A percentile compares a stretch with the other conserved stretches of the same genome.
These are phyloP conservation scores for Cnidoscolus chayamansa DNA, from an alignment of 441 rosid genomes.

Conservation along the genomic window DNA sequence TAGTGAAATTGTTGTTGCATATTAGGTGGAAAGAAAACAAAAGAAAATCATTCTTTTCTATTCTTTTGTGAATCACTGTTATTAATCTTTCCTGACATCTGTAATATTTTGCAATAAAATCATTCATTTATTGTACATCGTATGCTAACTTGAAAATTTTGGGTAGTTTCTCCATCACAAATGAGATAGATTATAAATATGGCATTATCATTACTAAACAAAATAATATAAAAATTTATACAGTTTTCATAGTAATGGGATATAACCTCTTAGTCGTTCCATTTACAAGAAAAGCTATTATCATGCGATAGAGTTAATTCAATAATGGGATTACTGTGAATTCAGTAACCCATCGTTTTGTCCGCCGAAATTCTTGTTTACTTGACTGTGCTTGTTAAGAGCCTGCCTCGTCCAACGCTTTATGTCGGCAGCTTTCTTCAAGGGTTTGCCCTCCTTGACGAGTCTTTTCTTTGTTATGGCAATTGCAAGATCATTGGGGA, in stretches of 20 bases:
- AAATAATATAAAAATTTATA: neutral
- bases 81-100: constrained; percentile 31
- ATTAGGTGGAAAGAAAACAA: constrained; percentile 12
- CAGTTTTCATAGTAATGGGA: neutral
- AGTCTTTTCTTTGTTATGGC: constrained; percentile 67
- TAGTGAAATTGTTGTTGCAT: constrained; percentile 30
- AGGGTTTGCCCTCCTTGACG: constrained; percentile 16
- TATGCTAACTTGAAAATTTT: neutral
- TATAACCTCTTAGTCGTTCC: neutral
- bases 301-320: neutral
- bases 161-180: neutral
- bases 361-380: constrained; percentile 38
- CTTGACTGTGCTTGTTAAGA: constrained; percentile 43
- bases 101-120: constrained; percentile 39
- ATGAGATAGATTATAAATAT: too few species aligned
- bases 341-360: constrained; percentile 24
- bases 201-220: too few species aligned
- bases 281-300: neutral
- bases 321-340: neutral
- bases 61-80: constrained; percentile 33
- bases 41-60: constrained; percentile 48
- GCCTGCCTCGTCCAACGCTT: constrained; percentile 75
- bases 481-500: constrained; percentile 77
- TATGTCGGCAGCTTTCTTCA: constrained; percentile 52
- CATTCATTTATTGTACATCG: constrained; percentile 26